Conservation (phyloP, 495 filamentous ascomycete species). For the Penicillium ochrochloron region DNA sequence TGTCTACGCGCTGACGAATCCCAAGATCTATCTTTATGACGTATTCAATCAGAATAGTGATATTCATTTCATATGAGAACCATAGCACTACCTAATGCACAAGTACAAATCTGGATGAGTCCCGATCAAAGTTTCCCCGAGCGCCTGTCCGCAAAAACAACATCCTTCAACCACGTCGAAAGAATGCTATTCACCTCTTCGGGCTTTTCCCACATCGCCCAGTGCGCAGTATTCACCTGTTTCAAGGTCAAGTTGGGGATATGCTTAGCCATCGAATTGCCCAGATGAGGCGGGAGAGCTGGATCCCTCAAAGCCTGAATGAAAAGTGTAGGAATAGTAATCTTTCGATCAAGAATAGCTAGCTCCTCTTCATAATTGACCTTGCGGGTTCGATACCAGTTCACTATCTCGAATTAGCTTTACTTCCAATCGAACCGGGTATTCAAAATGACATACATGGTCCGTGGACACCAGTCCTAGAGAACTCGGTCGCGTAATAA, state of each 20-base stretch:
- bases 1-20: constrained; percentile 9
- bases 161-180: constrained; percentile 52
- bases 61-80: background rate
- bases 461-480: constrained; percentile 72
- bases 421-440: background rate
- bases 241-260: constrained; percentile 63
- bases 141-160: constrained; percentile 32
- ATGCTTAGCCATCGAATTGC: constrained; percentile 66
- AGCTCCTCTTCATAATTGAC: constrained; percentile 80
- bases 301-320: constrained; percentile 71
- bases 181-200: constrained; percentile 57
- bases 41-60: background rate
- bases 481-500: constrained; percentile 73
- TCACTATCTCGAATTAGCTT: constrained; percentile 45
- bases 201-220: constrained; percentile 69
- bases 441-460: constrained; percentile 56
- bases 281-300: constrained; percentile 69
- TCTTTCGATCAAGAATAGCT: constrained; percentile 48
- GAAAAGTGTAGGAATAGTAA: constrained; percentile 74
- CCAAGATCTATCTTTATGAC: background rate
- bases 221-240: constrained; percentile 68
- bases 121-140: constrained; percentile 28
- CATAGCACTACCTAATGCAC: background rate
- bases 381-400: constrained; percentile 79
- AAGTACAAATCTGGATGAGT: background rate